phyloP scores from a whole-genome alignment of 305 asterid species.

The Fraxinus baroniana region DNA sequence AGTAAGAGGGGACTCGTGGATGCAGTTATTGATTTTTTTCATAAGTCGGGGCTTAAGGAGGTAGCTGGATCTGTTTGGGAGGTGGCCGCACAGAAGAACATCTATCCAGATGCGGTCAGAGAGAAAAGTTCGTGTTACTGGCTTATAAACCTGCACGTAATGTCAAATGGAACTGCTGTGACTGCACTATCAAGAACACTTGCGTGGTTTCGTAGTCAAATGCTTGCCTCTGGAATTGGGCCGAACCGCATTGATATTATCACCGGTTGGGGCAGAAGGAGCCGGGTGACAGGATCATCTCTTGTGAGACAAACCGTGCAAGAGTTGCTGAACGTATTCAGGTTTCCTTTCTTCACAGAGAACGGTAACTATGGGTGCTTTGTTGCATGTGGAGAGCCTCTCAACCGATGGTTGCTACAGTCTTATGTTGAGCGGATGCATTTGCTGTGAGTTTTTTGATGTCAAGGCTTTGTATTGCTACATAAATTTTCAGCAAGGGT shows the following conservation, averaged over 20 bases:
- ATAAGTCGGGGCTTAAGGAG: conserved; percentile 87
- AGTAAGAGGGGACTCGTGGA: conserved; percentile 92
- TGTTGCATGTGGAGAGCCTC: conserved; percentile 88
- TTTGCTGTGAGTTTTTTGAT: conserved; percentile 46
- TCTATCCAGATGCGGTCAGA: conserved; percentile 87
- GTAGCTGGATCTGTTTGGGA: conserved; percentile 97
- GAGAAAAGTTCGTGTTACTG: conserved; percentile 75
- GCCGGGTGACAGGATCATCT: conserved; percentile 84
- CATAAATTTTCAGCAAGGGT: conserved; percentile 29
- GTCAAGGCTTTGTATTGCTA: background rate
- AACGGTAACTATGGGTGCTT: conserved; percentile 87
- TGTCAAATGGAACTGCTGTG: conserved; percentile 96
- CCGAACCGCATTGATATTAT: conserved; percentile 81
- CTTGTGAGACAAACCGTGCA: conserved; percentile 77
- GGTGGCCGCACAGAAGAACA: conserved; percentile 76
- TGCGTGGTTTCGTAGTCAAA: conserved; percentile 75
- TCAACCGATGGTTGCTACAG: conserved; percentile 75
- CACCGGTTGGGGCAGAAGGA: conserved; percentile 96
- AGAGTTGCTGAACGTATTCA: conserved; percentile 63
- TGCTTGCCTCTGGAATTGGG: conserved; percentile 58
- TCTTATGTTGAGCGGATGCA: conserved; percentile 92
- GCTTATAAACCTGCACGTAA: conserved; percentile 91
- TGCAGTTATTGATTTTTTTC: conserved; percentile 85
- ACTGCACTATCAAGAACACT: conserved; percentile 88
- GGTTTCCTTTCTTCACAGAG: conserved; percentile 69